Evolutionary conservation across 805 yeast species (phyloP).

Genomic region (Pichia ethanolica): DNA sequence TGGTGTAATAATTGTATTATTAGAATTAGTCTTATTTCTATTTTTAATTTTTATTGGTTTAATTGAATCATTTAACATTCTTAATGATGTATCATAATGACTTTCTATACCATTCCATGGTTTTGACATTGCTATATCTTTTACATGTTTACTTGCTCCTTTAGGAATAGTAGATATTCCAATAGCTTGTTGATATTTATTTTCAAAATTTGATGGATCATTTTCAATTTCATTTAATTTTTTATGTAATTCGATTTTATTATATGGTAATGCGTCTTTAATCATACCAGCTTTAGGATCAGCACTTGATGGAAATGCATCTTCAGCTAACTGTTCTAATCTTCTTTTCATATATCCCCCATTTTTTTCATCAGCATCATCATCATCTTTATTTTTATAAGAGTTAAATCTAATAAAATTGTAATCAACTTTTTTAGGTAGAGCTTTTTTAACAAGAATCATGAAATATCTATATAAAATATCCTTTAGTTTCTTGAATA

Average conservation of each 20-base stretch:
- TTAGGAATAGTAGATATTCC: slow-evolving; percentile 36
- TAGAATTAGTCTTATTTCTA: neutral
- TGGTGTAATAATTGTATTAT: slow-evolving; percentile 3
- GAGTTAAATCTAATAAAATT: too few relatives aligned
- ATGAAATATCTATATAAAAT: too few relatives aligned
- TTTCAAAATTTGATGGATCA: slow-evolving; percentile 26
- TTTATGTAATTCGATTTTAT: slow-evolving; percentile 15
- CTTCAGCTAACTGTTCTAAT: slow-evolving; percentile 36
- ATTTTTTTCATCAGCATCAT: too few relatives aligned
- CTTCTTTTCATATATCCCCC: slow-evolving; percentile 28
- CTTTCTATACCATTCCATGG: slow-evolving; percentile 59
- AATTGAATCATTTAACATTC: slow-evolving; percentile 51
- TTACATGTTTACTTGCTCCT: slow-evolving; percentile 36
- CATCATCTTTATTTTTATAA: too few relatives aligned
- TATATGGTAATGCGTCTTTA: slow-evolving; percentile 20
- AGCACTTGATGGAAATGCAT: slow-evolving; percentile 29
- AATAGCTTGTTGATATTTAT: slow-evolving; percentile 33
- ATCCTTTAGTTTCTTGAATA: too few relatives aligned
- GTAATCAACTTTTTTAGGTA: too few relatives aligned
- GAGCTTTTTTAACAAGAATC: too few relatives aligned
- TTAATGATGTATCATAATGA: slow-evolving; percentile 35
- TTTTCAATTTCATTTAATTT: slow-evolving; percentile 25
- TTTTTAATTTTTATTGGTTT: slow-evolving; percentile 27
- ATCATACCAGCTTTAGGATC: slow-evolving; percentile 30
- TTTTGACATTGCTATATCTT: slow-evolving; percentile 40